Evolutionary conservation across 345 rosid genomes (phyloP), one percentile per base, ranked within the genome.

Genomic region (Populus ilicifolia): DNA sequence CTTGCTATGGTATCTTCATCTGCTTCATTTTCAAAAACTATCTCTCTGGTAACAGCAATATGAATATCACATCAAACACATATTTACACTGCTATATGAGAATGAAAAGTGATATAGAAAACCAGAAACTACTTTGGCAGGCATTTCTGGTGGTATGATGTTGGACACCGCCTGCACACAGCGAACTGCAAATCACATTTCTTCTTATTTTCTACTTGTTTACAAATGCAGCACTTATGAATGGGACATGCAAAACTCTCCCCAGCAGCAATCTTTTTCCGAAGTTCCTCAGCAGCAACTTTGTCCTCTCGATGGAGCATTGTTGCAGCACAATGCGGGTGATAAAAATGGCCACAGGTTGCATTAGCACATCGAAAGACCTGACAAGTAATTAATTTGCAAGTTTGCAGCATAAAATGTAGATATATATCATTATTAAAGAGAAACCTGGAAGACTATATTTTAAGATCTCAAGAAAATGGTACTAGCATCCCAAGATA

Each of bases 101-200:
- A 16, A 44, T 12, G 7, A 39, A 27, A 65, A 41, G 50, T 20
- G 16, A 80, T 54, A 29, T 14, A 39, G 67, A 75, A 35, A 75
- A 20, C 35, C 70, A 71, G 50, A 73, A 66, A 44, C 70, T 79
- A 95, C 99, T 84, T 90, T 23, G 98, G 99, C 83, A 96, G 85
- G 88, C 99, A 96, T 86, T 93, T 93, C 74, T 92, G 81, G 77
- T 96, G 99, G 83, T 92, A 96, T 76, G 94, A 84, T 69, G 83
- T 90, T 29, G 99, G 99, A 78, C 99, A 96, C 27, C 97, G 94
- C 83, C 98, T 88, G 82, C 99, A 96, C 38, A 93, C 86, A 81
- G 99, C 94, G 87, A 93, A 89, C 61, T 93, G 99, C 80, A 91
- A 77, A 27, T 90, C 82, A 41, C 14, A 6, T 23, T 73, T 86